Percentiles rank a stretch among this genome's conserved stretches.
These are phyloP conservation scores for Chimonanthus salicifolius DNA, from an alignment of 164 flowering plant genomes.

Conservation along the genomic window DNA sequence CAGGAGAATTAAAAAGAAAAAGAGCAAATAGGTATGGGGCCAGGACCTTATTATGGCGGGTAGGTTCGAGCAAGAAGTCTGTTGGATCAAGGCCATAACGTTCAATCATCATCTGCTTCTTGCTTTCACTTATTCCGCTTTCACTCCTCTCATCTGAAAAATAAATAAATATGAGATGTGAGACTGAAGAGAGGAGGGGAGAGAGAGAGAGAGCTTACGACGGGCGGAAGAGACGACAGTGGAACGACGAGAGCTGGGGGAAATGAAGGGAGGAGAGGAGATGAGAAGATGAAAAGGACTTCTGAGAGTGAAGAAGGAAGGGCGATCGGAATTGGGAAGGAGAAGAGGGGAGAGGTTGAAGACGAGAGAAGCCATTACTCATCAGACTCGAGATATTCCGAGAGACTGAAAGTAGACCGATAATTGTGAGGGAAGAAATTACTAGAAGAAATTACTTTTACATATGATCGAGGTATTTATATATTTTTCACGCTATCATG, in stretches of 20 bases:
- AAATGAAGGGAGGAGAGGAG: not conserved
- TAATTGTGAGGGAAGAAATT: no score
- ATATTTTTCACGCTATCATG: no score
- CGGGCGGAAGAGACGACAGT: not conserved
- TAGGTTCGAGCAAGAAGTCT: slow-evolving; percentile 20
- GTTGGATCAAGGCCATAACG: slow-evolving; percentile 63
- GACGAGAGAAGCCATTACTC: not conserved
- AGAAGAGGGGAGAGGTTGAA: not conserved
- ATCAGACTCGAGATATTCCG: no score
- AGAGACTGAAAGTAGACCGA: no score
- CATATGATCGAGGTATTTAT: no score
- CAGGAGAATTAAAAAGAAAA: not conserved
- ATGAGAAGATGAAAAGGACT: not conserved
- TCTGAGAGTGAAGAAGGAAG: not conserved
- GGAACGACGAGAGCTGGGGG: not conserved
- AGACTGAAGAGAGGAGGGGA: not conserved
- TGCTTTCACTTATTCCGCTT: slow-evolving; percentile 27
- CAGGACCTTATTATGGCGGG: slow-evolving; percentile 2
- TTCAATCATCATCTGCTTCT: slow-evolving; percentile 32
- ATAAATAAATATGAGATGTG: not conserved
- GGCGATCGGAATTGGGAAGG: not conserved
- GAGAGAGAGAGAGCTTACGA: not conserved
- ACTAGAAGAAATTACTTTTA: no score
- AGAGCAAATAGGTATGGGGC: not conserved
- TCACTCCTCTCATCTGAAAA: not conserved